Base-by-base conservation (phyloP, 2,329 filamentous ascomycete species). In the Lasiodiplodia sp. region DNA sequence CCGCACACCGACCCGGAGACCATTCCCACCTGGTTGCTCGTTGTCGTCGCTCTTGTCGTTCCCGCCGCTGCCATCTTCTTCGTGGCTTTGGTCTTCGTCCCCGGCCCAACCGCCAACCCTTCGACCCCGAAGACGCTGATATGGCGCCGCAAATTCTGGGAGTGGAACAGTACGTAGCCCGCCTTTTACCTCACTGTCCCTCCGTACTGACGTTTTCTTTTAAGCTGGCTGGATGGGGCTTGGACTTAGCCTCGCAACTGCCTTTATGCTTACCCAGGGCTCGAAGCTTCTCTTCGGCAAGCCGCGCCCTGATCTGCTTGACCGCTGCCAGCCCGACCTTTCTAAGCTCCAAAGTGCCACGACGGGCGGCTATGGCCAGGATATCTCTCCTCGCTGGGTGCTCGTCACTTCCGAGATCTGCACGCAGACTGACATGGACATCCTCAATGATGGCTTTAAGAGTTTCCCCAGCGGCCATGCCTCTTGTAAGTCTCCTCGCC, bases 131-230 rank as follows among this genome's bases (percentile, higher is more conserved):
- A 85, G 71, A 79, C 85, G 4, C 80, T 92, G 66, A 84, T 94
- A 55, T 94, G 92, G 90, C 88, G 87, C 76, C 87, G 92, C 72
- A 97, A 96, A 81, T 79, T 97, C 1, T 97, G 95, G 94, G 94
- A 97, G 79, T 89, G 92, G 78, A 93, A 97, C 77, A 64, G 60
- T 64, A 40, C 28, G 31, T 28, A 21, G 6, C 40, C 18, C n/a
- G 2, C 16, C 16, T 21, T 12, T 37, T 56, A 31, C 14, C 14
- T 10, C 62, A 21, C 53, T 55, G 6, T 31, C n/a, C 28, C 49
- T 21, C 2, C n/a, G 18, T 47, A 44, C 64, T 56, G 12, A 57
- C 21, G 0, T 31, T n/a, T 21, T 28, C 47, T 28, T 25, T 66
- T 11, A 23, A 64, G 78, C 89, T 2, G 94, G 92, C 69, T 93